Evolutionary conservation across 2,329 filamentous ascomycete species (phyloP).

Genomic region (Penicillium sp.): DNA sequence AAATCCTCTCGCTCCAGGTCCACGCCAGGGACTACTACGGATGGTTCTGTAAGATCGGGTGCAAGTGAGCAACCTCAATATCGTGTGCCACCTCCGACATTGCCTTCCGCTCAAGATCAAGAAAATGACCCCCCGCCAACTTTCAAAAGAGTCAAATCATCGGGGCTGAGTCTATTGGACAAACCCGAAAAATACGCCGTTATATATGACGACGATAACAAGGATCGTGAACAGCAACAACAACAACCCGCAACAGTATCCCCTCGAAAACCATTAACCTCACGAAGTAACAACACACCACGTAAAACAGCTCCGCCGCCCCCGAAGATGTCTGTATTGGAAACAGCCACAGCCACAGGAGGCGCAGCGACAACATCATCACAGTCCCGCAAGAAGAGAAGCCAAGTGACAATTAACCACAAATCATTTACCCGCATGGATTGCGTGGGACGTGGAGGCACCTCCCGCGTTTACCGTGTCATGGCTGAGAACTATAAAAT

Average conservation of each 20-base stretch:
- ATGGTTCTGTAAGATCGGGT: constrained; percentile 36
- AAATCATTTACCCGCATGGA: constrained; percentile 87
- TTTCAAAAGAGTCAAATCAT: constrained; percentile 60
- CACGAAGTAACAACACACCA: constrained; percentile 66
- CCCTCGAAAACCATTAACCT: constrained; percentile 47
- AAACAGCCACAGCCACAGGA: constrained; percentile 78
- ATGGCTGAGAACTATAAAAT: constrained; percentile 96
- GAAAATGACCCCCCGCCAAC: constrained; percentile 76
- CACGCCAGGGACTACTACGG: constrained; percentile 41
- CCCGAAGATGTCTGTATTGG: constrained; percentile 95
- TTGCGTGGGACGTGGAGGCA: constrained; percentile 86
- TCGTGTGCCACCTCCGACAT: constrained; percentile 52
- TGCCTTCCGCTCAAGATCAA: constrained; percentile 68
- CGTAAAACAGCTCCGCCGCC: constrained; percentile 71
- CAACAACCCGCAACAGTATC: constrained; percentile 44
- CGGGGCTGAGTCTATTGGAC: constrained; percentile 53
- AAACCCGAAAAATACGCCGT: constrained; percentile 54
- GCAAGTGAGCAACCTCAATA: constrained; percentile 52
- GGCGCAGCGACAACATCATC: constrained; percentile 73
- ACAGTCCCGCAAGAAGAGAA: constrained; percentile 70
- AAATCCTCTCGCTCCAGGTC: constrained; percentile 32
- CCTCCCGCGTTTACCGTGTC: constrained; percentile 90
- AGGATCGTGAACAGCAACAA: constrained; percentile 38
- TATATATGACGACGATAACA: constrained; percentile 46
- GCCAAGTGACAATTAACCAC: constrained; percentile 82